Percentiles rank a stretch among this genome's conserved stretches.
phyloP scores from a whole-genome alignment of 768 basidiomycete genomes.

The Coprinellus aureogranulatus region DNA sequence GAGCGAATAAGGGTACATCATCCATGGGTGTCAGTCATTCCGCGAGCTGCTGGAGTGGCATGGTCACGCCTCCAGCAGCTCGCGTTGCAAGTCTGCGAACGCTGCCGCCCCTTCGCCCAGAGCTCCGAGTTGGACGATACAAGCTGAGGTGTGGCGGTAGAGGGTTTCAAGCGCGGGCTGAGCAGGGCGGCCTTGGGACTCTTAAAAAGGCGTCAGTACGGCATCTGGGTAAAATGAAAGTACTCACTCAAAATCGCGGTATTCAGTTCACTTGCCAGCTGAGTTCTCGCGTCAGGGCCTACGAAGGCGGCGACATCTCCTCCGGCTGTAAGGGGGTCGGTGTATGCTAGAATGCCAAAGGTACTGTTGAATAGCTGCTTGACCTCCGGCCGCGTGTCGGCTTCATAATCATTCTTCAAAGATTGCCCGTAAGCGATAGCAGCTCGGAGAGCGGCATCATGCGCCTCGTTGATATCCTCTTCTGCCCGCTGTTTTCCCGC shows the following conservation, averaged over 20 bases:
- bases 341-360: conserved; percentile 77
- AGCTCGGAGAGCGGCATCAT: conserved; percentile 57
- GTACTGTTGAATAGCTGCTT: conserved; percentile 68
- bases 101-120: conserved; percentile 75
- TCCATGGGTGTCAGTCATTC: no score
- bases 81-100: conserved; percentile 75
- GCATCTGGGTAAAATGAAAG: background rate
- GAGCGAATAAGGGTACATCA: background rate
- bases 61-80: conserved; percentile 52
- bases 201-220: conserved; percentile 35
- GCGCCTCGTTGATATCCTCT: conserved; percentile 25
- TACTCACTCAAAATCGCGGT: conserved; percentile 75
- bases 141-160: conserved; percentile 71
- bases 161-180: conserved; percentile 72
- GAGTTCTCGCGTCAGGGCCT: conserved; percentile 61
- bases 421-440: conserved; percentile 75
- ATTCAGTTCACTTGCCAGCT: conserved; percentile 75
- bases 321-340: conserved; percentile 66
- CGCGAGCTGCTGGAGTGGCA: no score
- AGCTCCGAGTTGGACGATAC: conserved; percentile 68
- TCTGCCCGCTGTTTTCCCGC: background rate
- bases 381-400: conserved; percentile 61
- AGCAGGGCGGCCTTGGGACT: conserved; percentile 73
- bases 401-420: conserved; percentile 66
- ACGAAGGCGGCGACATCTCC: conserved; percentile 67